These are phyloP conservation scores for Saitozyma sp. DNA, from an alignment of 768 basidiomycete genomes.

Conservation along the genomic window DNA sequence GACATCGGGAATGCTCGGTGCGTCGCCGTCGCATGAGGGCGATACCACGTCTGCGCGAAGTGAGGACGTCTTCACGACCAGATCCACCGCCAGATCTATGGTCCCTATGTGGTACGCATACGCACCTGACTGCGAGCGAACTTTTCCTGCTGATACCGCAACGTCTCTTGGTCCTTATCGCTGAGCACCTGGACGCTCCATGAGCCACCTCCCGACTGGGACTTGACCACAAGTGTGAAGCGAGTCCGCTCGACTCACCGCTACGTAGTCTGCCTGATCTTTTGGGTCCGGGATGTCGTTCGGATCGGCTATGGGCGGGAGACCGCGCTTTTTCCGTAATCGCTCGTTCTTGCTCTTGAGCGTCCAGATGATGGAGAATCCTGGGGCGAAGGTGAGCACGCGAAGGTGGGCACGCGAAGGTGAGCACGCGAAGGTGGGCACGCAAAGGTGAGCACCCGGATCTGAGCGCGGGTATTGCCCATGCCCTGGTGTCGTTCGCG, in stretches of 20 bases:
- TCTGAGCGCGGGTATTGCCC: no score
- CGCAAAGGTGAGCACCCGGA: not conserved
- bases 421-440: not conserved
- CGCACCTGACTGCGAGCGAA: slow-evolving; percentile 50
- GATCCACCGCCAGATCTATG: not conserved
- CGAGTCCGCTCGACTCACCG: slow-evolving; percentile 20
- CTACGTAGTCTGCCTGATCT: slow-evolving; percentile 46
- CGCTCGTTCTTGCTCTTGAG: slow-evolving; percentile 65
- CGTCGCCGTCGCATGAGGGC: slow-evolving; percentile 78
- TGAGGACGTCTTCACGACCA: slow-evolving; percentile 1
- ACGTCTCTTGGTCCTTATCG: slow-evolving; percentile 48
- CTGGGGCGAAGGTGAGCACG: slow-evolving; percentile 51
- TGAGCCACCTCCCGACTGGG: not conserved
- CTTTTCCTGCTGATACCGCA: slow-evolving; percentile 49
- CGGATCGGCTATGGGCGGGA: slow-evolving; percentile 69
- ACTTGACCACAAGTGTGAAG: not conserved
- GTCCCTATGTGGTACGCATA: no score
- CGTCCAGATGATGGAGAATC: slow-evolving; percentile 71
- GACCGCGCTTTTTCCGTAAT: slow-evolving; percentile 63
- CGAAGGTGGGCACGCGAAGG: not conserved
- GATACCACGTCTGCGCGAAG: slow-evolving; percentile 74
- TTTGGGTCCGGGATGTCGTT: slow-evolving; percentile 79
- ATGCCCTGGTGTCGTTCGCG: no score
- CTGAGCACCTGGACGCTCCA: slow-evolving; percentile 31
- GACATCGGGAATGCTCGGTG: slow-evolving; percentile 55